A percentile compares a stretch with the other conserved stretches of the same genome.
Conservation (phyloP, 768 basidiomycete genomes). For the Lactarius psammicola region DNA sequence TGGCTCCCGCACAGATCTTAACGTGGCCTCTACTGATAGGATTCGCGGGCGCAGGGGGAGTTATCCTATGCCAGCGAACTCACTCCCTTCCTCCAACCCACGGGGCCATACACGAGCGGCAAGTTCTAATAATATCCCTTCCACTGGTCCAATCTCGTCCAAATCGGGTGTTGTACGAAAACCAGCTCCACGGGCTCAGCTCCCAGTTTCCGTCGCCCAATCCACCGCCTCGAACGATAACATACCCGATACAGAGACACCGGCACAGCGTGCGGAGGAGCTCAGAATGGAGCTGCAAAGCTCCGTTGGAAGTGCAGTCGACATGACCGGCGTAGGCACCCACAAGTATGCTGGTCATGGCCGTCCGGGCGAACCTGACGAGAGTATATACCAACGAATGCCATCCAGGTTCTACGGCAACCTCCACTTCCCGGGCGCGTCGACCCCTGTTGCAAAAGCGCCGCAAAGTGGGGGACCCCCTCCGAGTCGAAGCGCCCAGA, state of each 20-base stretch:
- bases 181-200: slow-evolving; percentile 59
- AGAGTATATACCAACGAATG: slow-evolving; percentile 29
- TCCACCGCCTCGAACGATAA: slow-evolving; percentile 34
- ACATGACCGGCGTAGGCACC: slow-evolving; percentile 68
- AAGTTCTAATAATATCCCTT: slow-evolving; percentile 20
- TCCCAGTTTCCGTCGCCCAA: slow-evolving; percentile 53
- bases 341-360: slow-evolving; percentile 26
- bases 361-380: slow-evolving; percentile 29
- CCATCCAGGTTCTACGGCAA: slow-evolving; percentile 13
- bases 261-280: slow-evolving; percentile 19
- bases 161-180: slow-evolving; percentile 53
- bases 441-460: slow-evolving; percentile 10
- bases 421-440: slow-evolving; percentile 21
- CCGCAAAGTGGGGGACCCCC: slow-evolving; percentile 1
- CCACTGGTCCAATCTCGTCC: slow-evolving; percentile 31
- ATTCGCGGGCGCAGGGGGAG: slow-evolving; percentile 20
- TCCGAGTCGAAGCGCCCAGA: slow-evolving; percentile 6
- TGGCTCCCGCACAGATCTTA: slow-evolving; percentile 39
- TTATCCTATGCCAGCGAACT: slow-evolving; percentile 8
- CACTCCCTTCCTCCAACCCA: background rate
- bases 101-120: slow-evolving; percentile 21
- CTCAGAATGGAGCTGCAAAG: slow-evolving; percentile 46
- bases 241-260: slow-evolving; percentile 16
- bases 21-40: slow-evolving; percentile 7
- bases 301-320: slow-evolving; percentile 48